Conservation (phyloP, 331 rosid genomes). For the Telfairia occidentalis region DNA sequence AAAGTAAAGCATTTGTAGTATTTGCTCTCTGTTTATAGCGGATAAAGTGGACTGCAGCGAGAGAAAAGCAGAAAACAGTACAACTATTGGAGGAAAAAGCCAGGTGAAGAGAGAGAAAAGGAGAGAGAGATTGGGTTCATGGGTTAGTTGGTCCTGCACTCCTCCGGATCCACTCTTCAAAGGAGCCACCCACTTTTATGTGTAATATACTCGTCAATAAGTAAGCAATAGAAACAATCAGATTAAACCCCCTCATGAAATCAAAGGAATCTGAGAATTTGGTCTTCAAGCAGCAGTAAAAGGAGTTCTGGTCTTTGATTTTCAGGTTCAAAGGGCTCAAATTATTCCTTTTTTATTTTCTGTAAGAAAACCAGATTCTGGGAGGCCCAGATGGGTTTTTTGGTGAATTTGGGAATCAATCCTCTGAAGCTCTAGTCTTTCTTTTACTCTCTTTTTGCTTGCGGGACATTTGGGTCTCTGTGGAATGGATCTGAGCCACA, state of each 20-base stretch:
- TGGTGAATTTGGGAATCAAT: background rate
- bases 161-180: background rate
- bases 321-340: background rate
- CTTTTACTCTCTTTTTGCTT: background rate
- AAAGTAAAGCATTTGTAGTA: background rate
- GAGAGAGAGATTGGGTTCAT: background rate
- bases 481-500: slow-evolving; percentile 55
- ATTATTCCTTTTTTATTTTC: background rate
- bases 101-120: background rate
- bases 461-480: slow-evolving; percentile 5
- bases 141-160: background rate
- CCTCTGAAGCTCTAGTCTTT: background rate
- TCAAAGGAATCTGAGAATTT: background rate
- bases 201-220: background rate
- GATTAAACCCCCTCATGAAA: background rate
- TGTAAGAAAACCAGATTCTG: background rate
- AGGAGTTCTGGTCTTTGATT: background rate
- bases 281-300: background rate
- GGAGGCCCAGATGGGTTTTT: background rate
- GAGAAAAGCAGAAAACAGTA: slow-evolving; percentile 8
- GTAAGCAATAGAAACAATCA: background rate
- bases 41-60: slow-evolving; percentile 10
- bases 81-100: background rate
- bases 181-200: background rate
- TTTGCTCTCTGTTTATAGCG: slow-evolving; percentile 2